Evolutionary conservation across 306 rosid genomes (phyloP), one percentile per base, ranked within the genome.

Genomic region (Vigna radiata): DNA sequence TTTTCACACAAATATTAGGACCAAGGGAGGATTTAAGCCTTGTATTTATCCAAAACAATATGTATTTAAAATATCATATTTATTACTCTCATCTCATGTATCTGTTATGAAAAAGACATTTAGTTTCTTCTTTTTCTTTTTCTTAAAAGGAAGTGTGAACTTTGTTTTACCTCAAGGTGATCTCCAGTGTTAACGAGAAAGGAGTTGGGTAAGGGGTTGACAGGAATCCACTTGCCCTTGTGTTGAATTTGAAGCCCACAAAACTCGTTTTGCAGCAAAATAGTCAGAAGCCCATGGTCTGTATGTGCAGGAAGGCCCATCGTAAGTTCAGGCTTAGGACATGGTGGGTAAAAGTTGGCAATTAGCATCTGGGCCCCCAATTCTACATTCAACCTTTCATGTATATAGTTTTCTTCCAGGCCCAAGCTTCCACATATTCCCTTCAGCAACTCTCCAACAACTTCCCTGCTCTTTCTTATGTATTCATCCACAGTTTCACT

Each of bases 301-400:
- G 95, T 82, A 68, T 90, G 95, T 0, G 88, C 59, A 0, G 90
- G 95, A 29, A 88, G 75, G 7, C 90, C 95, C 86, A 80, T 85
- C 1, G 71, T 89, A 1, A 77, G 76, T 4, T 90, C 86, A 21
- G 92, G 89, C 14, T 80, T 49, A 14, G 96, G 92, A 29, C 92
- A 90, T 5, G 85, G 86, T 15, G 91, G 96, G 79, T 90, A 90
- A 7, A 53, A 75, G 73, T 90, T 90, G 13, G 81, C 47, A 21
- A 78, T 81, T 11, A 86, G 10, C 29, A 90, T 8, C 23, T 82
- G 84, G 14, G 71, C 68, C 11, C 89, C 82, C 23, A 17, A 13
- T 0, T 83, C 81, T 6, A 79, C 0, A 21, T 83, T 58, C 83
- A 87, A 58, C 23, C 8, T 75, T 53, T 80, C 44, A 0, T 77